Base-by-base conservation (phyloP, 352 stramenopile species). In the Phytophthora pinifolia region DNA sequence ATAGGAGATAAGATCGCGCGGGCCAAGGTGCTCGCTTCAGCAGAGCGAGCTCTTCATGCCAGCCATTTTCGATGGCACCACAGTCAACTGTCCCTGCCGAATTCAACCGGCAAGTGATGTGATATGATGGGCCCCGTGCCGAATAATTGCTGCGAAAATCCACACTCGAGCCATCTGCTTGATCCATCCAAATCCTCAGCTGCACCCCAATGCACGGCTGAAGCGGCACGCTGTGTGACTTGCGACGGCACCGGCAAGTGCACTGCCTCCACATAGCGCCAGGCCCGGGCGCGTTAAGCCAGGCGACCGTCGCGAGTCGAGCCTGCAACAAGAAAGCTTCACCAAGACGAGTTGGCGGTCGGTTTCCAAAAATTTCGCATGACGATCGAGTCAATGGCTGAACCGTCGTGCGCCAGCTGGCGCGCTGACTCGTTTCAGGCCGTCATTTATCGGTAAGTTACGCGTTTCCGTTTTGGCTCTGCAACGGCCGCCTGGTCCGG, bases 311-410 rank as follows among this genome's bases (percentile, higher is more conserved):
- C 20, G 20, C 20, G 20, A 25, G 20, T 25, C 20, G 20, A 25
- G 2, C 20, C n/a, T n/a, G n/a, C 20, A 25, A 25, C 20, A 25
- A 25, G 2, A 25, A 46, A 29, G 2, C 43, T 41, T 50, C 55
- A 63, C 47, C 55, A 63, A 63, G 55, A 63, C 55, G 46, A 46
- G 54, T 37, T 4, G 6, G 8, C 29, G 43, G 52, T 47, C 43
- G 38, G 54, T 61, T 62, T 36, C 22, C 17, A 62, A 70, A 70
- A 41, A 20, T 67, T 70, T 67, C 15, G 36, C 34, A 44, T 68
- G 58, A 60, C 58, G 50, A 63, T 58, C 32, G 52, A 42, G 46
- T 59, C 59, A 67, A 54, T 55, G 47, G 47, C 31, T 64, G 59
- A 58, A 58, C 46, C 47, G 46, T 67, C 53, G 54, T 53, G 62